Percentiles rank a stretch among this genome's conserved stretches.
phyloP scores from a whole-genome alignment of 164 flowering plant genomes.

The Magnolia sinica region DNA sequence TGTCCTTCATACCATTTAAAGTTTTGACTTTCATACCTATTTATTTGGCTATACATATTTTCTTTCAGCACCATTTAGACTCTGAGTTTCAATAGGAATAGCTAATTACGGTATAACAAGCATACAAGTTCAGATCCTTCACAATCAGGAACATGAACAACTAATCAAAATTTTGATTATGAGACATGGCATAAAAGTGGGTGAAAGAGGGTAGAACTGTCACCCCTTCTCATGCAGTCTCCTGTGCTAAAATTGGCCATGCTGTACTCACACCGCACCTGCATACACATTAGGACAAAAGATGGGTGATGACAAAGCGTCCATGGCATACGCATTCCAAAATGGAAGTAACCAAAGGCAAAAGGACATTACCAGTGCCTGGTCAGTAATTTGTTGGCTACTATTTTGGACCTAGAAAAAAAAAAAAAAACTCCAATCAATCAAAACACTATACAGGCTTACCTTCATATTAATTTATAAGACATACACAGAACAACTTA shows the following conservation, averaged over 20 bases:
- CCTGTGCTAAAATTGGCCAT: constrained; percentile 99
- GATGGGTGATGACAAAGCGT: neutral
- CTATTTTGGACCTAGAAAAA: constrained; percentile 64
- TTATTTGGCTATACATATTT: neutral
- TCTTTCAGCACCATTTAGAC: neutral
- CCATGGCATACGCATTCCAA: neutral
- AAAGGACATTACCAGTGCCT: constrained; percentile 64
- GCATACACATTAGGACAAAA: constrained; percentile 4
- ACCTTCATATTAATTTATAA: too few species aligned
- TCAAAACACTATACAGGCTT: neutral
- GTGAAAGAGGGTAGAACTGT: constrained; percentile 47
- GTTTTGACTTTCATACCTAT: too few species aligned
- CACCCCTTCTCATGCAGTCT: constrained; percentile 87
- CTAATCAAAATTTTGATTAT: neutral
- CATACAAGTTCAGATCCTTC: neutral
- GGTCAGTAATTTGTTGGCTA: constrained; percentile 73
- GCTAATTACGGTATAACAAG: neutral
- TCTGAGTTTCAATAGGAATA: neutral
- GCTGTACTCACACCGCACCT: constrained; percentile 96
- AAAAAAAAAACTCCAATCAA: neutral
- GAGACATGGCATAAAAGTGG: neutral
- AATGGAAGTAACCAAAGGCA: neutral
- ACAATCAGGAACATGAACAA: neutral
- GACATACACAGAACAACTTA: too few species aligned
- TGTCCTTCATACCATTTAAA: too few species aligned